These are phyloP conservation scores for Aspergillus pseudotamarii DNA, from an alignment of 2,329 filamentous ascomycete genomes.

Conservation along the genomic window DNA sequence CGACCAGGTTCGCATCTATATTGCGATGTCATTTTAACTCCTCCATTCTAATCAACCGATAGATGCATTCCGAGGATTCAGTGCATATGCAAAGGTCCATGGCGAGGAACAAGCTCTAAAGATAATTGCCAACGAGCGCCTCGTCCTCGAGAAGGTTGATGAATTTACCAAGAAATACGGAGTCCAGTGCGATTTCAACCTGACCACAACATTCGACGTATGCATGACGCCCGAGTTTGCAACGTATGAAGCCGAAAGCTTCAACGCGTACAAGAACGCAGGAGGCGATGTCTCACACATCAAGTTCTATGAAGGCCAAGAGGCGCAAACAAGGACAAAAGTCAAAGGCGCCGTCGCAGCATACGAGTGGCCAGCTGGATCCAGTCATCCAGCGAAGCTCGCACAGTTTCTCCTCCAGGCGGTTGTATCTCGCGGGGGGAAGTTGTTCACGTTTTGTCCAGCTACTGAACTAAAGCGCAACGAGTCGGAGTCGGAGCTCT, in stretches of 20 bases:
- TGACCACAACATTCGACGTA: slow-evolving; percentile 36
- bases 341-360: slow-evolving; percentile 46
- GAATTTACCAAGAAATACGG: not conserved
- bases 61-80: slow-evolving; percentile 54
- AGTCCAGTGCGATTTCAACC: not conserved
- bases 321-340: slow-evolving; percentile 25
- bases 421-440: slow-evolving; percentile 42
- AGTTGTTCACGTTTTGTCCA: slow-evolving; percentile 49
- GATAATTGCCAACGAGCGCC: slow-evolving; percentile 49
- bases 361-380: slow-evolving; percentile 56
- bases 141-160: slow-evolving; percentile 36
- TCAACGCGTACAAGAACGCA: slow-evolving; percentile 43
- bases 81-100: slow-evolving; percentile 46
- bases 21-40: too few relatives aligned
- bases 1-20: not conserved
- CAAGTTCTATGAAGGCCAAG: not conserved
- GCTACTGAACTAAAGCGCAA: slow-evolving; percentile 31
- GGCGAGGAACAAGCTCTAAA: slow-evolving; percentile 50
- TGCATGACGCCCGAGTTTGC: slow-evolving; percentile 53
- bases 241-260: slow-evolving; percentile 45
- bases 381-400: slow-evolving; percentile 53
- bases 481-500: not conserved
- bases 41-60: not conserved
- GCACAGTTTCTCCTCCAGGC: slow-evolving; percentile 51
- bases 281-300: slow-evolving; percentile 33